These are phyloP conservation scores for Komagataella populi DNA, from an alignment of 805 yeast genomes.

Conservation along the genomic window DNA sequence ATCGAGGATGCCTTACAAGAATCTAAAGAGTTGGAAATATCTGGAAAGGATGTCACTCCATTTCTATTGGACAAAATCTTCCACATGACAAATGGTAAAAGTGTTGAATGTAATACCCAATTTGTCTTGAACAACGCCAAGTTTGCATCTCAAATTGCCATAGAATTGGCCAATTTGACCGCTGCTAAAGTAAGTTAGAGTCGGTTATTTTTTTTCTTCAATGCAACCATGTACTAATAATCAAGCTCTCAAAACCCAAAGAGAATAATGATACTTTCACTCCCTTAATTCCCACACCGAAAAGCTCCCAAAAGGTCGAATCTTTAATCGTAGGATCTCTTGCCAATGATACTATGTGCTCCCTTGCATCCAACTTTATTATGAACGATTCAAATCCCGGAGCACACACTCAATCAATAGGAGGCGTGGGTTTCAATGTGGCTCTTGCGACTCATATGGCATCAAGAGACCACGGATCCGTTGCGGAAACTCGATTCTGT, in stretches of 20 bases:
- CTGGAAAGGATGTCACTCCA: slow-evolving; percentile 74
- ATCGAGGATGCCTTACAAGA: slow-evolving; percentile 45
- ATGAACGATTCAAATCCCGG: slow-evolving; percentile 70
- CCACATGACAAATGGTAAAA: slow-evolving; percentile 50
- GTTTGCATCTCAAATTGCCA: slow-evolving; percentile 57
- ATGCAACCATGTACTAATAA: background rate
- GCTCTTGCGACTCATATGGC: slow-evolving; percentile 43
- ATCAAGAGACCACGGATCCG: slow-evolving; percentile 8
- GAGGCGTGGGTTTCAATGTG: slow-evolving; percentile 81
- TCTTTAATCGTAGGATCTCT: slow-evolving; percentile 57
- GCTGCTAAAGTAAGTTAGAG: slow-evolving; percentile 1
- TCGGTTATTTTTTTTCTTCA: background rate
- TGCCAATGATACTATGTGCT: slow-evolving; percentile 61
- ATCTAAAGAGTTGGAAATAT: slow-evolving; percentile 37
- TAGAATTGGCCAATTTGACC: slow-evolving; percentile 21
- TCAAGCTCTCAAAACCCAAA: background rate
- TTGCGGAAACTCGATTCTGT: slow-evolving; percentile 26
- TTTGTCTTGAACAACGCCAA: slow-evolving; percentile 70
- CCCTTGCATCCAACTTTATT: slow-evolving; percentile 14
- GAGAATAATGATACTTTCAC: background rate
- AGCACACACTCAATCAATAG: slow-evolving; percentile 36
- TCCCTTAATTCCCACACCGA: background rate
- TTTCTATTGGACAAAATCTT: slow-evolving; percentile 56
- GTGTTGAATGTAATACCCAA: slow-evolving; percentile 56
- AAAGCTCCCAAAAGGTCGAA: slow-evolving; percentile 1